These are phyloP conservation scores for Artemisia argyi DNA, from an alignment of 129 eudicot species.

Conservation along the genomic window DNA sequence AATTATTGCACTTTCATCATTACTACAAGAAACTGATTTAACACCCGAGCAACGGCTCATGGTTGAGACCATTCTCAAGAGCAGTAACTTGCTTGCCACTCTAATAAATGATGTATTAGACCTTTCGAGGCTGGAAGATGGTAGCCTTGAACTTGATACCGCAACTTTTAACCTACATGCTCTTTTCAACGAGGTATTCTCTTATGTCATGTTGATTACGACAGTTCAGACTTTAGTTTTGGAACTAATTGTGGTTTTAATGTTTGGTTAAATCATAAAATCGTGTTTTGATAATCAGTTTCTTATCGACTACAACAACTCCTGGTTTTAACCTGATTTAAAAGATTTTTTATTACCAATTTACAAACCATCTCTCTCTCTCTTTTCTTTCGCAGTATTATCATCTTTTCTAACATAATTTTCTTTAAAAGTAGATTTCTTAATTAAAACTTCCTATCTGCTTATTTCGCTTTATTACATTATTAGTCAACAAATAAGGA, in stretches of 20 bases:
- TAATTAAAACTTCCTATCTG: too few species aligned
- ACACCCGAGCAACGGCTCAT: conserved; percentile 93
- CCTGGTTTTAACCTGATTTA: background rate
- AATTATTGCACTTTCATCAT: conserved; percentile 81
- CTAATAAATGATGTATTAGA: conserved; percentile 93
- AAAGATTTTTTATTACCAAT: background rate
- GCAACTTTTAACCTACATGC: conserved; percentile 74
- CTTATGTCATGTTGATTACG: conserved; percentile 2
- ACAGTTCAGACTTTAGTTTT: background rate
- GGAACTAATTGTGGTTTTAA: background rate
- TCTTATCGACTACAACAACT: background rate
- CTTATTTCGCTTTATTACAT: too few species aligned
- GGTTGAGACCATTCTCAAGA: conserved; percentile 92
- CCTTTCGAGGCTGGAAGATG: conserved; percentile 94
- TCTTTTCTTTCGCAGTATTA: background rate
- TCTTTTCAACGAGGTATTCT: conserved; percentile 73
- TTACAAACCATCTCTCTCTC: background rate
- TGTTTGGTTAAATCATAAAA: background rate
- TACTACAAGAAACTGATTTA: conserved; percentile 78
- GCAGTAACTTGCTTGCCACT: conserved; percentile 87
- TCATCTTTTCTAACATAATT: too few species aligned
- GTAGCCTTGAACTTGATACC: conserved; percentile 86
- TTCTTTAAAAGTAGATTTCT: too few species aligned
- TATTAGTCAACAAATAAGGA: too few species aligned
- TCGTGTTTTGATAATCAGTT: background rate